These are phyloP conservation scores for Aspergillus uvarum DNA, from an alignment of 2,329 filamentous ascomycete genomes.

Conservation along the genomic window DNA sequence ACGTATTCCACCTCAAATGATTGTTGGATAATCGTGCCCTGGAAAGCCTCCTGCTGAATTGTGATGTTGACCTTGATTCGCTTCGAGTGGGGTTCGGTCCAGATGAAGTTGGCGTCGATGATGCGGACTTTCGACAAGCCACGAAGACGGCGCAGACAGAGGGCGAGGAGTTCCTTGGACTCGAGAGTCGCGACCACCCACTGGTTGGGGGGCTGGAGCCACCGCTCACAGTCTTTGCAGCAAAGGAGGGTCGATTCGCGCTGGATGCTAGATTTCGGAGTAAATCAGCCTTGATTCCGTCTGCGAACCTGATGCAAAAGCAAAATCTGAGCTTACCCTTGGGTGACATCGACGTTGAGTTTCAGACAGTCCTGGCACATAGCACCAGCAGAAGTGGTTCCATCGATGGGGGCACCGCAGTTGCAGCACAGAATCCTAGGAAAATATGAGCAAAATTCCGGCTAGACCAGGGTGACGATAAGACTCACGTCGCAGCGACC, in stretches of 20 bases:
- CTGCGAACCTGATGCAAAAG: background rate
- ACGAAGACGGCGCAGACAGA: conserved; percentile 85
- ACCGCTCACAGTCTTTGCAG: conserved; percentile 92
- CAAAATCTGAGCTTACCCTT: conserved; percentile 51
- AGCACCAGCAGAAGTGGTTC: conserved; percentile 78
- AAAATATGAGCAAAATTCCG: conserved; percentile 16
- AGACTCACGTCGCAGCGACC: conserved; percentile 55
- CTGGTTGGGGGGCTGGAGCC: conserved; percentile 79
- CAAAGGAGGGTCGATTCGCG: conserved; percentile 86
- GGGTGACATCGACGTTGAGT: conserved; percentile 87
- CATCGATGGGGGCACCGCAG: conserved; percentile 93
- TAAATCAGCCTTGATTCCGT: background rate
- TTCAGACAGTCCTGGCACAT: conserved; percentile 97
- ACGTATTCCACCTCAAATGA: conserved; percentile 93
- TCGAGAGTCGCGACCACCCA: conserved; percentile 86
- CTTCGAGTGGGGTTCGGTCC: conserved; percentile 96
- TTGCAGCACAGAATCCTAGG: conserved; percentile 92
- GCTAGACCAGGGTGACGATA: background rate
- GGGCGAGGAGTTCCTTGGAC: conserved; percentile 85
- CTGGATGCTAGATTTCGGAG: conserved; percentile 58
- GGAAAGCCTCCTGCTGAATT: conserved; percentile 70
- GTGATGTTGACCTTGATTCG: conserved; percentile 94
- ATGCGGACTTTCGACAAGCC: conserved; percentile 88
- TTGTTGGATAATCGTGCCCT: conserved; percentile 76
- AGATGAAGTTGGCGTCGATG: conserved; percentile 93